phyloP scores from a whole-genome alignment of 345 rosid genomes.

The Dovyalis caffra region DNA sequence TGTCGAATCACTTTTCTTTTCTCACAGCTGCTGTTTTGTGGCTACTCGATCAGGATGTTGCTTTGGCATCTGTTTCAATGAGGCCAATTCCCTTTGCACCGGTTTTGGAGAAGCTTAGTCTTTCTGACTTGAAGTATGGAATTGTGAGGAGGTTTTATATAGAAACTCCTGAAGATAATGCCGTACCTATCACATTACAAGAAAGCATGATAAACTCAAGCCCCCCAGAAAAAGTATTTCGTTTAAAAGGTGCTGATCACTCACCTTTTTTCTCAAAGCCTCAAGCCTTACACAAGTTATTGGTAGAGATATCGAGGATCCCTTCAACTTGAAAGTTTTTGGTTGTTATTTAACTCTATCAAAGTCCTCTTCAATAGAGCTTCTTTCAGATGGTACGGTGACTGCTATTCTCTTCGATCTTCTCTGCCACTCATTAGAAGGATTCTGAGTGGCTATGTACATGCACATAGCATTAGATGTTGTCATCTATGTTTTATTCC shows the following conservation, averaged over 20 bases:
- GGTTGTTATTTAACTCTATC: background rate
- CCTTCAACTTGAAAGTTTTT: conserved; percentile 28
- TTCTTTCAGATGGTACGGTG: background rate
- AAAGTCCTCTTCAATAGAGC: background rate
- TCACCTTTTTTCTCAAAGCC: conserved; percentile 99
- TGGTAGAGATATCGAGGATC: conserved; percentile 75
- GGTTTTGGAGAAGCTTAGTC: conserved; percentile 80
- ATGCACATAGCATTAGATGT: conserved; percentile 14
- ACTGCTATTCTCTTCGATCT: background rate
- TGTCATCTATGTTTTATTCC: conserved; percentile 6
- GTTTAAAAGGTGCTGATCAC: conserved; percentile 88
- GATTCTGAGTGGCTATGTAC: conserved; percentile 16
- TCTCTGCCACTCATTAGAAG: background rate
- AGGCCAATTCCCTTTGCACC: conserved; percentile 93
- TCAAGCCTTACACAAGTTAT: conserved; percentile 81
- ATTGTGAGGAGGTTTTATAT: conserved; percentile 80
- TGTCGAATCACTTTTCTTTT: background rate
- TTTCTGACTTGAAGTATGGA: conserved; percentile 64
- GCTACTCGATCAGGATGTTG: conserved; percentile 61
- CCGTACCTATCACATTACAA: conserved; percentile 69
- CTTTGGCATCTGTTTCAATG: conserved; percentile 92
- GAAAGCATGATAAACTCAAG: conserved; percentile 72
- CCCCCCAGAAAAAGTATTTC: conserved; percentile 77
- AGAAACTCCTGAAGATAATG: conserved; percentile 74
- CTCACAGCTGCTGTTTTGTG: background rate